Conservation (phyloP, 169 alveolate species). For the Babesia ovis region DNA sequence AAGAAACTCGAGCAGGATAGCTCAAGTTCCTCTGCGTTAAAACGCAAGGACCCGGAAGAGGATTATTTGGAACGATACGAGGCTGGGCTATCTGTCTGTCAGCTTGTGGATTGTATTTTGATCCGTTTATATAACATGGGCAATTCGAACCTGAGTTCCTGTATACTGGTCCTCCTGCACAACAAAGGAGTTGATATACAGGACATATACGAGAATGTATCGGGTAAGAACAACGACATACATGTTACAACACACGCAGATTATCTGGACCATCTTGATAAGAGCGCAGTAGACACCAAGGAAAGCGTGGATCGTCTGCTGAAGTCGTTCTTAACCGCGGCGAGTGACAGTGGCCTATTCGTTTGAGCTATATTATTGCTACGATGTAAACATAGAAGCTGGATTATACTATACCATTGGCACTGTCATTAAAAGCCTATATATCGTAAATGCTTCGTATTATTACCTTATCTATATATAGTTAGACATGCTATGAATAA, state of each 20-base stretch:
- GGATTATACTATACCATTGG: too few relatives aligned
- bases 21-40: conserved; percentile 17
- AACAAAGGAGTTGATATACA: conserved; percentile 70
- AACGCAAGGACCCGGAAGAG: conserved; percentile 65
- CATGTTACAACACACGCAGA: conserved; percentile 10
- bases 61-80: conserved; percentile 76
- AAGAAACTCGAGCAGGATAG: conserved; percentile 19
- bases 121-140: conserved; percentile 78
- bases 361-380: too few relatives aligned
- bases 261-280: conserved; percentile 53
- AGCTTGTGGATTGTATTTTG: conserved; percentile 73
- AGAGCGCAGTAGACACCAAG: conserved; percentile 40
- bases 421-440: too few relatives aligned
- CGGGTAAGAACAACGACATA: conserved; percentile 16
- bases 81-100: conserved; percentile 78
- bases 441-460: too few relatives aligned
- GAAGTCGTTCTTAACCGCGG: conserved; percentile 49
- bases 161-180: conserved; percentile 49
- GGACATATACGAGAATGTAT: conserved; percentile 58
- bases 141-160: conserved; percentile 44
- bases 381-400: too few relatives aligned
- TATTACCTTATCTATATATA: too few relatives aligned
- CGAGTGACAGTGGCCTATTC: conserved; percentile 41
- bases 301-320: conserved; percentile 35
- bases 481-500: too few relatives aligned